phyloP scores from a whole-genome alignment of 331 rosid species.

The Rosa hybrid region DNA sequence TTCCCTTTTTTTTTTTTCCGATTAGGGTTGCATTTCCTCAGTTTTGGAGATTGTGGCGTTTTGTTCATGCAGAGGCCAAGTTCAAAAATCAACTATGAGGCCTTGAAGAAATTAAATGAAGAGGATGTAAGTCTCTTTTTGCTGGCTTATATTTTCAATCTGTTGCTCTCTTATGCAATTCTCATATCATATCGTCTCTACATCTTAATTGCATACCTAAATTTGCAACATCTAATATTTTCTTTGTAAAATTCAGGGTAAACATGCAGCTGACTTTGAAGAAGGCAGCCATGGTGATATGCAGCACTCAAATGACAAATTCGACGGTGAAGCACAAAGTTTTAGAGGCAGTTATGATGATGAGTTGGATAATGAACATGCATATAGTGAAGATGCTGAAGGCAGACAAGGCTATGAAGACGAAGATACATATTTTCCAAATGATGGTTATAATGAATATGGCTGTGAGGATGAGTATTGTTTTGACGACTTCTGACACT shows the following conservation, averaged over 20 bases:
- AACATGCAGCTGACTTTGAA: background rate
- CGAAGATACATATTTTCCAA: conserved; percentile 4
- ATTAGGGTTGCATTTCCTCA: background rate
- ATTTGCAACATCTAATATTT: background rate
- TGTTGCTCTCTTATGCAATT: background rate
- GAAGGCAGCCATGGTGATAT: background rate
- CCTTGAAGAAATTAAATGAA: conserved; percentile 20
- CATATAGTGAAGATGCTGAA: conserved; percentile 8
- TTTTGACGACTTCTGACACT: background rate
- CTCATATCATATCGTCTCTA: background rate
- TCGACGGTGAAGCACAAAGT: background rate
- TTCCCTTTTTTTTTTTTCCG: background rate
- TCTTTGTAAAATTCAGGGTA: background rate
- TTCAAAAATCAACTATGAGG: conserved; percentile 29
- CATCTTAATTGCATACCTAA: background rate
- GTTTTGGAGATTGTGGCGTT: background rate
- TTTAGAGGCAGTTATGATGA: conserved; percentile 8
- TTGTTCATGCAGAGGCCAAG: conserved; percentile 21
- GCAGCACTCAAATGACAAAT: background rate
- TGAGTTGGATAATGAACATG: conserved; percentile 9
- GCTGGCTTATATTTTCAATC: background rate
- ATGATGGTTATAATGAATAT: background rate
- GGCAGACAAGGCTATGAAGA: background rate
- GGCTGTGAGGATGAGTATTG: background rate
- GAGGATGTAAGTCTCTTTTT: conserved; percentile 11